A percentile compares a stretch with the other conserved stretches of the same genome.
phyloP scores from a whole-genome alignment of 2,329 filamentous ascomycete genomes.

The Colletotrichum chlorophyti region DNA sequence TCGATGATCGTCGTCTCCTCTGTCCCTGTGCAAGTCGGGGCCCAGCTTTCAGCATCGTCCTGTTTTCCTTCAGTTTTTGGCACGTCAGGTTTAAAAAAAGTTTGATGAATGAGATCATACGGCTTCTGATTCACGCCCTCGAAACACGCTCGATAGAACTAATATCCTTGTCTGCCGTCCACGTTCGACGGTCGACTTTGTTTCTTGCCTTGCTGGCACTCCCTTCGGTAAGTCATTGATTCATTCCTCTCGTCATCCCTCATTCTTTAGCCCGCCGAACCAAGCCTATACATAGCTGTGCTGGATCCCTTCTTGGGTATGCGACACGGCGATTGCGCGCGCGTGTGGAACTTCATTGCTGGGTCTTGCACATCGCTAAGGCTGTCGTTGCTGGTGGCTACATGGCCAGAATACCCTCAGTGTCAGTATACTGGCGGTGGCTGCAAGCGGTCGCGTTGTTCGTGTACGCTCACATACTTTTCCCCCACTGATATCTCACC shows the following conservation, averaged over 20 bases:
- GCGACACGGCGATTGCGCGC: conserved; percentile 17
- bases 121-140: conserved; percentile 14
- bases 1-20: not conserved
- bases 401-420: conserved; percentile 18
- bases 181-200: no score
- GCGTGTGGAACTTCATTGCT: not conserved
- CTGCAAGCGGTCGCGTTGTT: no score
- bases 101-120: conserved; percentile 29
- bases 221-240: conserved; percentile 18
- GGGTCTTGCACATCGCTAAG: conserved; percentile 3
- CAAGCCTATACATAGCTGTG: conserved; percentile 16
- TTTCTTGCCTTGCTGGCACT: conserved; percentile 1
- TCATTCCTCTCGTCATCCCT: conserved; percentile 21
- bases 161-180: conserved; percentile 16
- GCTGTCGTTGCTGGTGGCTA: conserved; percentile 22
- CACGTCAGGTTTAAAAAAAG: conserved; percentile 23
- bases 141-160: conserved; percentile 24
- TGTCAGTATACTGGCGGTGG: no score
- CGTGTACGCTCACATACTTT: conserved; percentile 2
- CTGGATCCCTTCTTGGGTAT: not conserved
- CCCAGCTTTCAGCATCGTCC: conserved; percentile 18
- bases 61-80: no score
- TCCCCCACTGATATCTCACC: no score
- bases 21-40: not conserved
- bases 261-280: conserved; percentile 17